phyloP scores from a whole-genome alignment of 2,329 filamentous ascomycete species.

The Trichoderma sp. region DNA sequence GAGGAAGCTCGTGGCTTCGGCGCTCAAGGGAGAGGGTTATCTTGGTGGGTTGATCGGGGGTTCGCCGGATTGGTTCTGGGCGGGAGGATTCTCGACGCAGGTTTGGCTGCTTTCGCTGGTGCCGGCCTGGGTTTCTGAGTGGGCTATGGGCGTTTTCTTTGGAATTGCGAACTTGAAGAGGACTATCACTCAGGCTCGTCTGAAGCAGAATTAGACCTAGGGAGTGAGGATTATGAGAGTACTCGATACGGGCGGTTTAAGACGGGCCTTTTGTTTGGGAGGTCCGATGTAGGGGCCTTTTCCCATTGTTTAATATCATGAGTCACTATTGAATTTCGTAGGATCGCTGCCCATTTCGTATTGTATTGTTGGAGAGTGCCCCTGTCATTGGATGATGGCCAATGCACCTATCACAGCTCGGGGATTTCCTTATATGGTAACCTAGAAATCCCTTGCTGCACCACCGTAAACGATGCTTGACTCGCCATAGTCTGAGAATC shows the following conservation, averaged over 20 bases:
- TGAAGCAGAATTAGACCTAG: conserved; percentile 24
- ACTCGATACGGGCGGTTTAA: neutral
- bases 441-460: neutral
- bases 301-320: neutral
- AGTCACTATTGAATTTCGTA: neutral
- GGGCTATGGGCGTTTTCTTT: conserved; percentile 30
- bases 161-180: conserved; percentile 28
- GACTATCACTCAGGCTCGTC: neutral
- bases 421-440: neutral
- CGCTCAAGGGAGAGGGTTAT: conserved; percentile 40
- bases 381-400: neutral
- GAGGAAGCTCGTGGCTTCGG: conserved; percentile 40
- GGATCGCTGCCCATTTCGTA: neutral
- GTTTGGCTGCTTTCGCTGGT: conserved; percentile 30
- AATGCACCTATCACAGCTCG: neutral
- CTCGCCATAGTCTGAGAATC: neutral
- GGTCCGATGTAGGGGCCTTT: neutral
- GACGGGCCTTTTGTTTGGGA: neutral
- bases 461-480: neutral
- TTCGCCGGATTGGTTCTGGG: conserved; percentile 36
- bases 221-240: neutral
- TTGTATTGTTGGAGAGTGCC: neutral
- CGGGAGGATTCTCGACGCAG: conserved; percentile 31
- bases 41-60: conserved; percentile 34
- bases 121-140: conserved; percentile 32